Evolutionary conservation across 2,329 filamentous ascomycete genomes (phyloP).

Genomic region (Arthrobotrys pseudoclavata): DNA sequence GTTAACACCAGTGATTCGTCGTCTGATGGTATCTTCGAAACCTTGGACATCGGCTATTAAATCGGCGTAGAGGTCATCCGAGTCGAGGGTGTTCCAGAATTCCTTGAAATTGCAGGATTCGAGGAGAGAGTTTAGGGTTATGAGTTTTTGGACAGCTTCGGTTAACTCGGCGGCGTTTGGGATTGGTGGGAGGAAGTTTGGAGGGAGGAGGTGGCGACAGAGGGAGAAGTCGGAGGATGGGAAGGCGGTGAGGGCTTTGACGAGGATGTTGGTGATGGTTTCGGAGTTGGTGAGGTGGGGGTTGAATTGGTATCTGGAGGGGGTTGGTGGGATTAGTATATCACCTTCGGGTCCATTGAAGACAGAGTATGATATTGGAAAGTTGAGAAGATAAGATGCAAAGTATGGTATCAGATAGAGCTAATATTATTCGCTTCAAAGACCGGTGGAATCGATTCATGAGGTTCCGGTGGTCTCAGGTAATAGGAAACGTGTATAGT

Average conservation of each 20-base stretch:
- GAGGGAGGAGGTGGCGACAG: constrained; percentile 91
- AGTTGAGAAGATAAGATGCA: constrained; percentile 7
- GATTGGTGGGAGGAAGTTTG: constrained; percentile 76
- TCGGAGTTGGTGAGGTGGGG: constrained; percentile 97
- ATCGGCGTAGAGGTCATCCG: constrained; percentile 95
- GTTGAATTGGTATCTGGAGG: constrained; percentile 95
- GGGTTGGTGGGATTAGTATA: constrained; percentile 41
- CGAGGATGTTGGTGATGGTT: constrained; percentile 97
- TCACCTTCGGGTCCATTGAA: not conserved
- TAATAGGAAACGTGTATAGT: constrained; percentile 97
- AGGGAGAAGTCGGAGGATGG: constrained; percentile 95
- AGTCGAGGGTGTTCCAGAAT: constrained; percentile 94
- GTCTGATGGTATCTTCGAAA: constrained; percentile 93
- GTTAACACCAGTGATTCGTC: constrained; percentile 78
- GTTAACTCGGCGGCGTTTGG: constrained; percentile 77
- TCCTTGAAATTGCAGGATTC: constrained; percentile 88
- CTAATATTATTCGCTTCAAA: constrained; percentile 70
- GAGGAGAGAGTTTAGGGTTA: constrained; percentile 85
- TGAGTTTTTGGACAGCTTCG: constrained; percentile 91
- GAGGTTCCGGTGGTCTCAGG: constrained; percentile 76
- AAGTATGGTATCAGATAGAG: constrained; percentile 76
- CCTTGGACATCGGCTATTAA: constrained; percentile 92
- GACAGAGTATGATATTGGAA: not conserved
- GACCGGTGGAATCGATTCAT: constrained; percentile 74
- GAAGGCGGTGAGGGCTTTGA: constrained; percentile 97